These are phyloP conservation scores for Suillus paluster DNA, from an alignment of 768 basidiomycete genomes.

Conservation along the genomic window DNA sequence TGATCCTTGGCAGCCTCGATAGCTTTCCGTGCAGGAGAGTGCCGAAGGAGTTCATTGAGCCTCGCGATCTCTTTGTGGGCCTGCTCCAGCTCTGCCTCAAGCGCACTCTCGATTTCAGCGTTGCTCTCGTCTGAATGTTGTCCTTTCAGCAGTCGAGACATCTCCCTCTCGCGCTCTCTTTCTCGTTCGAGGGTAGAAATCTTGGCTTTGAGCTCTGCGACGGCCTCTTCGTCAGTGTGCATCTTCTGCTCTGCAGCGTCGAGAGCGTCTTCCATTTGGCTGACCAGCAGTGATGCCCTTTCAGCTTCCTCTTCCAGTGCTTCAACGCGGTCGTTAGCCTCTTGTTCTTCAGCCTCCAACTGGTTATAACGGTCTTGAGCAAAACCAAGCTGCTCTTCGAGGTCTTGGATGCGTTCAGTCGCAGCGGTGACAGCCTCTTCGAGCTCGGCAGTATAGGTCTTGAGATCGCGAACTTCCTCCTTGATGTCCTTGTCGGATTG, in stretches of 20 bases:
- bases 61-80: conserved; percentile 78
- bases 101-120: conserved; percentile 59
- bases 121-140: conserved; percentile 40
- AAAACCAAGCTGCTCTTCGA: conserved; percentile 58
- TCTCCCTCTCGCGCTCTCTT: conserved; percentile 41
- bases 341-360: conserved; percentile 49
- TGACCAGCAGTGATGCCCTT: conserved; percentile 56
- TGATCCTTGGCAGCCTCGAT: conserved; percentile 78
- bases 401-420: conserved; percentile 54
- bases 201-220: conserved; percentile 55
- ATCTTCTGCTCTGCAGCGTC: conserved; percentile 77
- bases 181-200: conserved; percentile 63
- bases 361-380: conserved; percentile 50
- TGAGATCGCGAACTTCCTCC: conserved; percentile 44
- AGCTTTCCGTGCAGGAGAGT: conserved; percentile 77
- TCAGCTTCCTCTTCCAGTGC: conserved; percentile 56
- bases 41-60: conserved; percentile 65
- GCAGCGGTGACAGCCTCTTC: conserved; percentile 61
- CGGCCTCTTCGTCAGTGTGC: conserved; percentile 57
- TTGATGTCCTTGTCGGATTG: conserved; percentile 28
- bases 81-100: conserved; percentile 78
- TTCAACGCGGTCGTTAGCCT: conserved; percentile 52
- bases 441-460: conserved; percentile 58
- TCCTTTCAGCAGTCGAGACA: conserved; percentile 23
- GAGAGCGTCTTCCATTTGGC: conserved; percentile 77